Base-by-base conservation (phyloP, 202 grass and related monocot species). In the Bolboschoenoplectus hybrid region DNA sequence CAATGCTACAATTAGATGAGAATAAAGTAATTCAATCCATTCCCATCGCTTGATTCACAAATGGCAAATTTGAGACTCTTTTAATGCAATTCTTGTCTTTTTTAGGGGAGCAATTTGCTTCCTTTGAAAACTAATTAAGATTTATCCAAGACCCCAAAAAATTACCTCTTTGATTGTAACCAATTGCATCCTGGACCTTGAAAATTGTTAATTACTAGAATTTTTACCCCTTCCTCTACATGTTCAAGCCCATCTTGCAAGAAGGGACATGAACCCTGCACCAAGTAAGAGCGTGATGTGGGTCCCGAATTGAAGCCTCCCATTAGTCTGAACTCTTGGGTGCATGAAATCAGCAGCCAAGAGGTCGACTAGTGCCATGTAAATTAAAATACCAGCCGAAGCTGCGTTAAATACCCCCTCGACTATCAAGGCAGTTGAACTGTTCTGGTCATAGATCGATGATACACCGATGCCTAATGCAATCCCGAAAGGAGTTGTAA, bases 301-400 rank as follows among this genome's bases (percentile, higher is more conserved):
- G 52, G 90, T 87, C 82, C 89, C 88, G 9, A 95, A 76, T 88
- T 95, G 96, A 74, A 98, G 96, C 86, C 89, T 92, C 80, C 73
- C 90, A 41, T 98, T 95, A 12, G 87, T 95, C 75, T 98, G 96
- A 63, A 98, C 84, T 91, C 91, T 93, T 12, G 80, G 91, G 34
- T 95, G 93, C 55, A 87, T 95, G 82, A 98, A 98, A 89, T 98
- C 93, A 82, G 91, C 90, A 41, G 96, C 96, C 79, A 98, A 84
- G 84, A 98, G 90, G 82, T 98, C 96, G 44, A 98, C 96, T 35
- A 98, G 92, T 68, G 96, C 88, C 96, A 98, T 95, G 77, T 98
- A 98, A 81, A 98, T 93, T 61, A 98, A 88, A 87, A 98, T 98
- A 51, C 96, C 93, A 66, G 96, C 93, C 6, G 93, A 89, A 12